Evolutionary conservation across 2,329 filamentous ascomycete genomes (phyloP).

Genomic region (Ophiostoma sp.): DNA sequence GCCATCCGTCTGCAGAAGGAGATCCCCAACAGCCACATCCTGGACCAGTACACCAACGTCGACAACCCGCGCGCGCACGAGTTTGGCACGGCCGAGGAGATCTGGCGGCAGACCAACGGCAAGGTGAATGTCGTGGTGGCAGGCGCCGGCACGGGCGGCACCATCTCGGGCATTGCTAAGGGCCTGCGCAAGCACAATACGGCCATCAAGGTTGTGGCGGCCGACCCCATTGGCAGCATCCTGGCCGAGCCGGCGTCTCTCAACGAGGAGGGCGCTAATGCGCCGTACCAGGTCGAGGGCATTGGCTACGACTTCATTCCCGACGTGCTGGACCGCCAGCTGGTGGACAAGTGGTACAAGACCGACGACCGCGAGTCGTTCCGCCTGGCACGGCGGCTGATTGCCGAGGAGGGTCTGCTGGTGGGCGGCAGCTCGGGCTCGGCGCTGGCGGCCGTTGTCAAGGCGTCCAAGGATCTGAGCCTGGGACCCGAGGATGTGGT

Average conservation of each 20-base stretch:
- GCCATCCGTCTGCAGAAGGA: conserved; percentile 87
- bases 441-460: conserved; percentile 75
- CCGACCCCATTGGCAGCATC: conserved; percentile 88
- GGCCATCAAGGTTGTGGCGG: conserved; percentile 81
- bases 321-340: conserved; percentile 74
- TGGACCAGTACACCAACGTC: conserved; percentile 89
- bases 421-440: conserved; percentile 92
- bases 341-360: conserved; percentile 96
- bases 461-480: conserved; percentile 69
- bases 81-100: conserved; percentile 88
- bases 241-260: conserved; percentile 73
- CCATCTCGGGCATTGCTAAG: conserved; percentile 80
- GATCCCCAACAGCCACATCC: conserved; percentile 91
- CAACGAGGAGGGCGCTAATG: conserved; percentile 75
- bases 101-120: conserved; percentile 85
- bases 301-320: conserved; percentile 99
- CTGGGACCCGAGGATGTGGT: conserved; percentile 79
- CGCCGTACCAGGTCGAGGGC: conserved; percentile 94
- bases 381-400: conserved; percentile 79
- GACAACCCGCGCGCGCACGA: conserved; percentile 95
- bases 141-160: conserved; percentile 91
- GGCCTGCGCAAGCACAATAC: conserved; percentile 84
- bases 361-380: conserved; percentile 92
- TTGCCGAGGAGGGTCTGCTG: conserved; percentile 87
- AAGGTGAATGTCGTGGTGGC: conserved; percentile 79